Conservation (phyloP, 2,329 filamentous ascomycete genomes). For the Fusarium buharicum region DNA sequence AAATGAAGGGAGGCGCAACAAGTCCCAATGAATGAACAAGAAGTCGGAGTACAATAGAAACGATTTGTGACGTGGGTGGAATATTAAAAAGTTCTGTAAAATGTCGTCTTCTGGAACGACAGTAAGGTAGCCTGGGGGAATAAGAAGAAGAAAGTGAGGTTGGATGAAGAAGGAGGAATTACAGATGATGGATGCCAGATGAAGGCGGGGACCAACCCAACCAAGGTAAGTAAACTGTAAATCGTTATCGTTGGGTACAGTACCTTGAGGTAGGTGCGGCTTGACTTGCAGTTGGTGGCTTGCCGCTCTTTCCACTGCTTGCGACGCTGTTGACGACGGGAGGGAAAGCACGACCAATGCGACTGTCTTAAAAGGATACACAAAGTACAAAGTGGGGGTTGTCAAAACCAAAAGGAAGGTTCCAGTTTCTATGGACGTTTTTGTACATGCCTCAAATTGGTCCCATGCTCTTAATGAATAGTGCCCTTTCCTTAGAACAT, state of each 20-base stretch:
- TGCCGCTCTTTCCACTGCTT: slow-evolving; percentile 28
- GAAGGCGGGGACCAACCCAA: slow-evolving; percentile 29
- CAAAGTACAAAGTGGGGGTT: slow-evolving; percentile 15
- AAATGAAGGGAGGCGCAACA: slow-evolving; percentile 27
- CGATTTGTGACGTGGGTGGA: neutral
- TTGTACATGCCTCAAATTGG: neutral
- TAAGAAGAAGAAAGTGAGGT: slow-evolving; percentile 16
- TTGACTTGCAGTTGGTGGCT: slow-evolving; percentile 8
- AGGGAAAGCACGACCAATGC: slow-evolving; percentile 10
- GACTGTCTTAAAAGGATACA: neutral
- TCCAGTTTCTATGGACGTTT: slow-evolving; percentile 32
- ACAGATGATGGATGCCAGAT: slow-evolving; percentile 13
- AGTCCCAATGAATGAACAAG: slow-evolving; percentile 12
- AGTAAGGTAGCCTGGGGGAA: slow-evolving; percentile 12
- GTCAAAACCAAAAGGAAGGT: slow-evolving; percentile 33
- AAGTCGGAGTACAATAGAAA: neutral
- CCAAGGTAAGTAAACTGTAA: slow-evolving; percentile 13
- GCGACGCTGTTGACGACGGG: slow-evolving; percentile 21
- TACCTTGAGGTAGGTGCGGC: neutral
- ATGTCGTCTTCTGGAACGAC: slow-evolving; percentile 5
- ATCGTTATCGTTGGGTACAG: slow-evolving; percentile 36
- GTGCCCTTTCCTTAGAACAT: slow-evolving; percentile 22
- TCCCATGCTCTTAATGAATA: neutral
- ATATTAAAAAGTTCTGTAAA: slow-evolving; percentile 11
- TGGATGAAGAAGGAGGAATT: slow-evolving; percentile 17